Evolutionary conservation across 148 eudicot species (phyloP).

Genomic region (Arbutus unedo): DNA sequence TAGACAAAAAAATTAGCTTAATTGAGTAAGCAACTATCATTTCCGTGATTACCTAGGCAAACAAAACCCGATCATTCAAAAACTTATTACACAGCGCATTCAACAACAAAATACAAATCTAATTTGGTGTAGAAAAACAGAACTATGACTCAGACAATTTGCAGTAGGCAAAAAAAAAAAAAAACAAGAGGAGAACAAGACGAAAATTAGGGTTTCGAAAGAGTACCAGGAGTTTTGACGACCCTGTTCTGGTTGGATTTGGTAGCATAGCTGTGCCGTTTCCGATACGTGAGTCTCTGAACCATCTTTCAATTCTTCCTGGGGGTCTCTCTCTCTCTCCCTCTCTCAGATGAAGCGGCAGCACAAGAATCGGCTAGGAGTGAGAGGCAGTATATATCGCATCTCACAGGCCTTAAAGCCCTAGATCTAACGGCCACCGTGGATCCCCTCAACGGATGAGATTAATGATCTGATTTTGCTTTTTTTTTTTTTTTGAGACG

Average conservation of each 20-base stretch:
- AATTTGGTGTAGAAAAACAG: neutral
- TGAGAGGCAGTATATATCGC: neutral
- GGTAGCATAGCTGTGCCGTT: constrained; percentile 51
- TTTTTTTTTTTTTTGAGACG: neutral
- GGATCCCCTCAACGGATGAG: neutral
- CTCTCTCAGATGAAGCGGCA: neutral
- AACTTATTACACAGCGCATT: neutral
- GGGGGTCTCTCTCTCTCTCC: neutral
- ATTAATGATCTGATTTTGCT: neutral
- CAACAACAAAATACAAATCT: neutral
- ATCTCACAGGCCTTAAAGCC: neutral
- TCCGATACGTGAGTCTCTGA: constrained; percentile 44
- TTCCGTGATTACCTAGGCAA: neutral
- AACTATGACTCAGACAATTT: neutral
- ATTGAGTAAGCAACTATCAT: constrained; percentile 2
- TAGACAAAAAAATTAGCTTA: neutral
- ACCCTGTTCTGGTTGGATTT: constrained; percentile 48
- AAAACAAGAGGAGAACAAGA: neutral
- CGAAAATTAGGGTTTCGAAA: neutral
- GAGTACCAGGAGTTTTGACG: constrained; percentile 47
- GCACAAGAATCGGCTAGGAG: neutral
- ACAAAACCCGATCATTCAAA: neutral
- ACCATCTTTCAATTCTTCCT: constrained; percentile 25
- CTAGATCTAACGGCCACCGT: constrained; percentile 10
- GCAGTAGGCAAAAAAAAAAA: neutral